phyloP scores from a whole-genome alignment of 179 eudicot species.

The Patellifolia procumbens region DNA sequence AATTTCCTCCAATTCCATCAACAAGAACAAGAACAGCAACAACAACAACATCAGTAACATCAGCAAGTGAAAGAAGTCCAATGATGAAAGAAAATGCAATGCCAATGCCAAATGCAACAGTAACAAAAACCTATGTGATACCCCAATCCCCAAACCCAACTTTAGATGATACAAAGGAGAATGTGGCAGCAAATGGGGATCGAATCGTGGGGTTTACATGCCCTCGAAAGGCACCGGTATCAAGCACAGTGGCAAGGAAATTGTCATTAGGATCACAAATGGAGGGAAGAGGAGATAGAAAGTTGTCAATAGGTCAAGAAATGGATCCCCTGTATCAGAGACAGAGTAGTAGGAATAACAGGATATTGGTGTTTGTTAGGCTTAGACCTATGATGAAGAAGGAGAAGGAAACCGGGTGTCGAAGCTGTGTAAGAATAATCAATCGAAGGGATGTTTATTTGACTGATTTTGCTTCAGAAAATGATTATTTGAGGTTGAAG shows the following conservation, averaged over 20 bases:
- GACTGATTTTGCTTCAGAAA: constrained; percentile 69
- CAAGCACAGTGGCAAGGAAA: constrained; percentile 60
- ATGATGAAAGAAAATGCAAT: constrained; percentile 47
- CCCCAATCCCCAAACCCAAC: constrained; percentile 40
- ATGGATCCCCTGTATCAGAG: constrained; percentile 36
- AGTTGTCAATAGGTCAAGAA: constrained; percentile 37
- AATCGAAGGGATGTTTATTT: constrained; percentile 72
- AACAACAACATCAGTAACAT: neutral
- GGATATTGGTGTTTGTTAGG: constrained; percentile 83
- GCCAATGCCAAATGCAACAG: constrained; percentile 43
- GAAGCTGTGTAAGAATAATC: constrained; percentile 64
- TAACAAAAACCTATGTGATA: constrained; percentile 47
- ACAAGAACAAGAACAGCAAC: neutral
- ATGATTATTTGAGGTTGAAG: constrained; percentile 80
- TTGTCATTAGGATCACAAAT: constrained; percentile 58
- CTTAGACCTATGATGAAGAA: constrained; percentile 78
- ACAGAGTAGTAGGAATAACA: constrained; percentile 27
- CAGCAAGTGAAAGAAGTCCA: constrained; percentile 15
- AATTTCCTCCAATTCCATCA: constrained; percentile 15
- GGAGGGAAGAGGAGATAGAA: constrained; percentile 27
- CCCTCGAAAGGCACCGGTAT: constrained; percentile 43
- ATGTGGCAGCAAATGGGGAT: constrained; percentile 38
- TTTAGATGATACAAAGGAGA: constrained; percentile 50
- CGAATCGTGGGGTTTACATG: constrained; percentile 53
- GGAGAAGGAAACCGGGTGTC: constrained; percentile 64